These are phyloP conservation scores for Rhizomucor pusillus DNA, from an alignment of 371 early-diverging fungal genomes.

Conservation along the genomic window DNA sequence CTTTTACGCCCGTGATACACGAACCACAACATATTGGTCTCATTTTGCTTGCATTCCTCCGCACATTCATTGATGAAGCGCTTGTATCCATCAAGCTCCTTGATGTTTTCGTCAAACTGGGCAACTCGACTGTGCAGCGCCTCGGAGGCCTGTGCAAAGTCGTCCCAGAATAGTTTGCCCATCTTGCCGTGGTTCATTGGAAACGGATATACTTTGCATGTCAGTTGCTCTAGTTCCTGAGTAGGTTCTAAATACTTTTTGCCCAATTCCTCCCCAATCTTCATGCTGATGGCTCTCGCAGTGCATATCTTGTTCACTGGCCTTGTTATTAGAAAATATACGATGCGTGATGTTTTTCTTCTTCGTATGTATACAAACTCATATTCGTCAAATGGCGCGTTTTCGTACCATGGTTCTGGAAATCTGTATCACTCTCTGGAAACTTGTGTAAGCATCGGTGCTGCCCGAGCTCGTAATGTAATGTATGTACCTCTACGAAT, in stretches of 20 bases:
- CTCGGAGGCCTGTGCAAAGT: slow-evolving; percentile 17
- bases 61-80: slow-evolving; percentile 9
- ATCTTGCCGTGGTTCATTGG: slow-evolving; percentile 18
- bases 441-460: not conserved
- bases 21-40: slow-evolving; percentile 9
- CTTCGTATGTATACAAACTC: not conserved
- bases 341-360: not conserved
- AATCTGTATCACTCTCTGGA: slow-evolving; percentile 1
- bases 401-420: slow-evolving; percentile 10
- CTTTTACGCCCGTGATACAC: slow-evolving; percentile 3
- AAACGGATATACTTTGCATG: slow-evolving; percentile 2
- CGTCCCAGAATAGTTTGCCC: slow-evolving; percentile 16
- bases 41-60: slow-evolving; percentile 6
- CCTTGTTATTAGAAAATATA: not conserved
- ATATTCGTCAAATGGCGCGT: slow-evolving; percentile 2
- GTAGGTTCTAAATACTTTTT: slow-evolving; percentile 3
- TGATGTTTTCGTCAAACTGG: slow-evolving; percentile 9
- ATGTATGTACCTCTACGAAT: slow-evolving; percentile 11
- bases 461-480: too few species aligned
- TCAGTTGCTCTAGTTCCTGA: not conserved
- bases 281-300: slow-evolving; percentile 4
- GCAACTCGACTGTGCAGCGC: slow-evolving; percentile 16
- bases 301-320: not conserved
- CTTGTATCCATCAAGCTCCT: slow-evolving; percentile 9
- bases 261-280: slow-evolving; percentile 2